Evolutionary conservation across 2,329 filamentous ascomycete genomes (phyloP).

Genomic region (Pyrenophora graminea): DNA sequence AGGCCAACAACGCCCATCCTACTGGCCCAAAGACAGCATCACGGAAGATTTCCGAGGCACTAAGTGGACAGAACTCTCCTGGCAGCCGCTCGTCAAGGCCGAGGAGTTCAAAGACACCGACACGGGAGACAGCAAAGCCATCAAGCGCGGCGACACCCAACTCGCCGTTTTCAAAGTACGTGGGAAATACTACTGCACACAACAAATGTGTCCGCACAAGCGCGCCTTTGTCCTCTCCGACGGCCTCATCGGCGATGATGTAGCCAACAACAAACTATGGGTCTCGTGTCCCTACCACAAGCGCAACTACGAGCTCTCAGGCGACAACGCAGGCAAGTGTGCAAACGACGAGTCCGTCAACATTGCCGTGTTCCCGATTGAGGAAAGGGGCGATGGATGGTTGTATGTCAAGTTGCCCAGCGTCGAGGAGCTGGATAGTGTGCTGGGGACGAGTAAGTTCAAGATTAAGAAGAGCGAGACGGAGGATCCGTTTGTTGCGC

Average conservation of each 20-base stretch:
- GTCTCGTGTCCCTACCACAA: slow-evolving; percentile 89
- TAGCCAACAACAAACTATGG: slow-evolving; percentile 69
- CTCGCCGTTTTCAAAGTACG: slow-evolving; percentile 83
- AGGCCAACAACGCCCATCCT: slow-evolving; percentile 71
- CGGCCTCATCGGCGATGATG: slow-evolving; percentile 75
- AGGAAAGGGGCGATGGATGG: slow-evolving; percentile 75
- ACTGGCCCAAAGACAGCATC: slow-evolving; percentile 73
- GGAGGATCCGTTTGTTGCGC: slow-evolving; percentile 57
- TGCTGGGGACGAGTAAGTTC: slow-evolving; percentile 79
- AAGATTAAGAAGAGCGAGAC: slow-evolving; percentile 74
- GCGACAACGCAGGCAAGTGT: slow-evolving; percentile 69
- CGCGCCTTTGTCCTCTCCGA: slow-evolving; percentile 88
- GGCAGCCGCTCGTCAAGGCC: slow-evolving; percentile 78
- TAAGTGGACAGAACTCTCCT: slow-evolving; percentile 69
- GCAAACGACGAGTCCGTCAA: slow-evolving; percentile 74
- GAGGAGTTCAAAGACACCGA: slow-evolving; percentile 70
- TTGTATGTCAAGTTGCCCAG: slow-evolving; percentile 82
- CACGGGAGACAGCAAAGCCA: slow-evolving; percentile 73
- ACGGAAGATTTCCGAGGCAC: slow-evolving; percentile 73
- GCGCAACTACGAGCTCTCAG: slow-evolving; percentile 79
- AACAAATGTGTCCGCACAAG: slow-evolving; percentile 96
- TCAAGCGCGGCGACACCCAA: slow-evolving; percentile 89
- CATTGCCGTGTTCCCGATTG: slow-evolving; percentile 79
- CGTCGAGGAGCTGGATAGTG: slow-evolving; percentile 76
- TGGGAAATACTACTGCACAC: slow-evolving; percentile 80